These are phyloP conservation scores for Sporopachydermia cereana DNA, from an alignment of 1,139 yeast species.

Conservation along the genomic window DNA sequence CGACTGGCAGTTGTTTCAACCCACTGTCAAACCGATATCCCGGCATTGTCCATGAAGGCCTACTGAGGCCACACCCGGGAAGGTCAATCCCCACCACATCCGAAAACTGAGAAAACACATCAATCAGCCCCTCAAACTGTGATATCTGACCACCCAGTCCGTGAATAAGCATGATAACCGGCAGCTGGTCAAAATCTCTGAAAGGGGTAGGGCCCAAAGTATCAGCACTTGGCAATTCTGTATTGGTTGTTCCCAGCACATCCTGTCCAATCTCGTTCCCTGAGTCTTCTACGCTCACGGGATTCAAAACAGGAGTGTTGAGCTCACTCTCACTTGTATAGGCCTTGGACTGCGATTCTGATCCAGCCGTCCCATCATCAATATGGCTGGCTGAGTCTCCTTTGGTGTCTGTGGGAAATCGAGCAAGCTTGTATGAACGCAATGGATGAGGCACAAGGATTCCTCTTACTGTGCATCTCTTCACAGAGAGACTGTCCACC, in stretches of 20 bases:
- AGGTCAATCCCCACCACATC: conserved; percentile 54
- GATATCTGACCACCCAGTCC: conserved; percentile 73
- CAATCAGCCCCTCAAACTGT: conserved; percentile 58
- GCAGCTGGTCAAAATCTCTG: conserved; percentile 26
- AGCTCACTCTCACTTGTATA: conserved; percentile 1
- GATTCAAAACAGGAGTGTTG: conserved; percentile 1
- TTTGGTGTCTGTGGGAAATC: neutral
- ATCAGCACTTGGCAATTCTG: neutral
- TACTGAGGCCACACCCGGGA: conserved; percentile 64
- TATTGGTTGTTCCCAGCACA: too few relatives aligned
- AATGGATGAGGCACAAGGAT: conserved; percentile 1
- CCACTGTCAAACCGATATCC: conserved; percentile 10
- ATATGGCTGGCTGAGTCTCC: neutral
- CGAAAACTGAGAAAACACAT: conserved; percentile 52
- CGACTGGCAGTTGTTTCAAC: conserved; percentile 13
- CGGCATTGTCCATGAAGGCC: conserved; percentile 11
- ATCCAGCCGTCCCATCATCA: neutral
- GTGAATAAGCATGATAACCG: conserved; percentile 51
- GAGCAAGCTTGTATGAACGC: neutral
- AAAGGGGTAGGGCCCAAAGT: neutral
- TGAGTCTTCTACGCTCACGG: neutral
- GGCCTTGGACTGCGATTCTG: too few relatives aligned
- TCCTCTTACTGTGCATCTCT: neutral
- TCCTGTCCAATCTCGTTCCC: neutral
- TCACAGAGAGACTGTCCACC: neutral